These are phyloP conservation scores for Candida stauntonica DNA, from an alignment of 805 yeast genomes.

Conservation along the genomic window DNA sequence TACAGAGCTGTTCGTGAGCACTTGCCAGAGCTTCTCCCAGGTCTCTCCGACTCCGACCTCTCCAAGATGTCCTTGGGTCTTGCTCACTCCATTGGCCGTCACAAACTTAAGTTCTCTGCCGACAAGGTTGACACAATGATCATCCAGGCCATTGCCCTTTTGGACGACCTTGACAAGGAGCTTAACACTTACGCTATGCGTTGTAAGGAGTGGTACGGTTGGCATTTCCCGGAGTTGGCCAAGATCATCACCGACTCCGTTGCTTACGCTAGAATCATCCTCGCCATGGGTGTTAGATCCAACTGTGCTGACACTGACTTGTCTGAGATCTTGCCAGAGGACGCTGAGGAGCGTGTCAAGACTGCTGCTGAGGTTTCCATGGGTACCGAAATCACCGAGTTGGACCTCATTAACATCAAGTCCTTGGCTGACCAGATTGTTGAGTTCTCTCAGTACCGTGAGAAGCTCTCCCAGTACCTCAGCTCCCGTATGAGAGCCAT, in stretches of 20 bases:
- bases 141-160: conserved; percentile 95
- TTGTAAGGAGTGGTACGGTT: conserved; percentile 99
- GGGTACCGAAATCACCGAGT: conserved; percentile 98
- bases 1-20: conserved; percentile 94
- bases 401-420: conserved; percentile 82
- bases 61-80: conserved; percentile 96
- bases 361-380: conserved; percentile 97
- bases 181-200: conserved; percentile 98
- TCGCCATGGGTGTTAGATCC: conserved; percentile 90
- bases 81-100: conserved; percentile 98
- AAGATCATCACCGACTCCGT: conserved; percentile 94
- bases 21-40: conserved; percentile 91
- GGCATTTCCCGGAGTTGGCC: conserved; percentile 99
- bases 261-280: conserved; percentile 91
- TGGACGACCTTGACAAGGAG: conserved; percentile 96
- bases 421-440: conserved; percentile 94
- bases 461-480: conserved; percentile 87
- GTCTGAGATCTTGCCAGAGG: conserved; percentile 88
- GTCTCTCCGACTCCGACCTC: conserved; percentile 77
- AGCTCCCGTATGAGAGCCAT: conserved; percentile 96
- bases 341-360: conserved; percentile 86
- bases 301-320: conserved; percentile 88
- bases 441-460: conserved; percentile 94
- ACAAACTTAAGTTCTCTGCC: conserved; percentile 94
- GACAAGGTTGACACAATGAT: conserved; percentile 99